Evolutionary conservation across 2,329 filamentous ascomycete species (phyloP), one percentile per base, ranked within the genome.

Genomic region (Falciphora oryzae): DNA sequence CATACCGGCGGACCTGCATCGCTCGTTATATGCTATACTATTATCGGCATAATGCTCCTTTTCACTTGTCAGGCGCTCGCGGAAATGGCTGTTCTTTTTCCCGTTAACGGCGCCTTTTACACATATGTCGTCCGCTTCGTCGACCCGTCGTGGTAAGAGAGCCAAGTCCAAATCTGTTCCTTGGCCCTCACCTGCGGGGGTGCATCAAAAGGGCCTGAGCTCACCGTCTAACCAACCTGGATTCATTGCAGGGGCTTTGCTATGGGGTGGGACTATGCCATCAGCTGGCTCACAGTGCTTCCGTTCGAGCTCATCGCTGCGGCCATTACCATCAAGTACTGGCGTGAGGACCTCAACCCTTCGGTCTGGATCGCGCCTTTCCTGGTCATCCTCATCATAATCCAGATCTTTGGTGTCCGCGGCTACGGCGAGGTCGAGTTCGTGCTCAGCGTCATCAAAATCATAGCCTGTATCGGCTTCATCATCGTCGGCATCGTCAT

Each of bases 401-500:
- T 85, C 68, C 81, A 85, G 70, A 65, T 86, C 64, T 85, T 85
- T 66, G 83, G 84, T 29, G 81, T 87, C 14, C 75, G 79, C n/a
- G 81, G 82, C n/a, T 85, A 84, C 65, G 83, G 78, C 66, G 84
- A 83, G 75, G 82, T 86, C 67, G 85, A 88, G 70, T 88, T 87
- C 67, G 66, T 83, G 29, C 80, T 88, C 27, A 80, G 79, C 67
- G 75, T 82, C 65, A 79, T 88, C 71, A 88, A 88, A 73, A 79
- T 88, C 68, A 70, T 76, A 16, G 84, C 86, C 59, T 82, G 83
- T 70, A 76, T 83, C 13, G 87, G 86, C 6, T 89, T 89, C 73
- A 89, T 89, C 72, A 80, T 90, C 68, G 75, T 89, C 31, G 85
- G 83, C 59, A 85, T 88, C 64, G 74, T 87, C 65, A 81, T 88